Evolutionary conservation across 2,329 filamentous ascomycete genomes (phyloP), one percentile per base, ranked within the genome.

Genomic region (Tothia fuscella): DNA sequence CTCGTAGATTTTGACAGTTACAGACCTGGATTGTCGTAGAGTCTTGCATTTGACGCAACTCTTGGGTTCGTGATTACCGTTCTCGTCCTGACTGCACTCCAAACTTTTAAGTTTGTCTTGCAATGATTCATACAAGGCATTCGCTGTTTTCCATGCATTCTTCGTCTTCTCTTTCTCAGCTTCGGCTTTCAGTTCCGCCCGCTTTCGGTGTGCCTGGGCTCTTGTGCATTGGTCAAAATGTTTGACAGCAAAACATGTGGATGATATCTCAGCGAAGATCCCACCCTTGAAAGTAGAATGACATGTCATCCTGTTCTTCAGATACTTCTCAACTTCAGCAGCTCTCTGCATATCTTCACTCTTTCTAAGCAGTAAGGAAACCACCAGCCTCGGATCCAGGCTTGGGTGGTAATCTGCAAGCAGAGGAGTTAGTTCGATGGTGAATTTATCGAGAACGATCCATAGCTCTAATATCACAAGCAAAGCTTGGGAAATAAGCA

Each of bases 161-260:
- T 20, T 36, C 12, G 6, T 33, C n/a, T 19, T 16, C 14, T 33
- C 16, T 20, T 20, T 33, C 9, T 7, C 31, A 10, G 6, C n/a
- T n/a, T 6, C n/a, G 10, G 31, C 31, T 20, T 33, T 20, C 9
- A 16, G 17, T 3, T 19, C 7, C 3, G 21, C 21, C 13, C 10
- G 17, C 21, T 16, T 16, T 10, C 31, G 31, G 13, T 19, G 10
- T 20, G 17, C 21, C 31, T 33, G 31, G 6, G 31, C 9, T 2
- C 21, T 33, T 35, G 14, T n/a, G 9, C 20, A 36, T 7, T 36
- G 33, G 17, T 36, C 33, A n/a, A 36, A 36, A 22, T 22, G 25
- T 5, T 6, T 3, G 13, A 36, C 14, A 14, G n/a, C n/a, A n/a
- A n/a, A 22, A 36, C 13, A 36, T 22, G 6, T 6, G 17, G 9